Evolutionary conservation across 768 basidiomycete genomes (phyloP).

Genomic region (Amanita jacksonii): DNA sequence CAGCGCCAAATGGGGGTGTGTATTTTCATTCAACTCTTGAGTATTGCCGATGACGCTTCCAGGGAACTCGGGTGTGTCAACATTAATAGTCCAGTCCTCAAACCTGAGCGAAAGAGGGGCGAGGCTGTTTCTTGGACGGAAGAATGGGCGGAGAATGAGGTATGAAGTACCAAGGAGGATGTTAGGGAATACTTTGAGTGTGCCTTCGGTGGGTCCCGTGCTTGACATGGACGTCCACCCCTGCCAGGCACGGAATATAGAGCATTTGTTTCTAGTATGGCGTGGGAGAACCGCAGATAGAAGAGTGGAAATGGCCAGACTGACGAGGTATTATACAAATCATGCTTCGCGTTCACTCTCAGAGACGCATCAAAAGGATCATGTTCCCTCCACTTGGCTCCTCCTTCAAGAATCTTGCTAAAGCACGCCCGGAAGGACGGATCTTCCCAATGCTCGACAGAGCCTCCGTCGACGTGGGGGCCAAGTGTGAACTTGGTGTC

Average conservation of each 20-base stretch:
- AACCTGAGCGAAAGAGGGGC: conserved; percentile 26
- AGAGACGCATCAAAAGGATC: conserved; percentile 42
- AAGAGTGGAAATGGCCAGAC: conserved; percentile 13
- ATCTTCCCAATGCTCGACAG: conserved; percentile 51
- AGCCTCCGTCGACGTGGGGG: conserved; percentile 47
- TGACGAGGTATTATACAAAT: conserved; percentile 53
- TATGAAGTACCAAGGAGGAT: conserved; percentile 49
- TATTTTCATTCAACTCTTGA: conserved; percentile 43
- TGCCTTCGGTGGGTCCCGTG: conserved; percentile 53
- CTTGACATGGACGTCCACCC: conserved; percentile 46
- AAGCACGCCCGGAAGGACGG: conserved; percentile 30
- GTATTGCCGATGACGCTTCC: conserved; percentile 43
- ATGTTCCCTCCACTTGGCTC: conserved; percentile 33
- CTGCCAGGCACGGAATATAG: conserved; percentile 48
- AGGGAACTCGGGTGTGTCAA: conserved; percentile 42
- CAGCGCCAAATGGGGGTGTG: conserved; percentile 57
- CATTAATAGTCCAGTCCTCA: conserved; percentile 47
- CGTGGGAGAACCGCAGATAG: conserved; percentile 2
- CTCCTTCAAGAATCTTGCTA: conserved; percentile 32
- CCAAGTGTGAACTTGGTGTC: conserved; percentile 59
- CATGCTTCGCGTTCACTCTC: conserved; percentile 42
- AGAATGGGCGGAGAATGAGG: conserved; percentile 57
- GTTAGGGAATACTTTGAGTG: conserved; percentile 52
- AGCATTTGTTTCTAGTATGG: conserved; percentile 35
- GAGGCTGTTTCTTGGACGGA: conserved; percentile 28